Evolutionary conservation across 768 basidiomycete genomes (phyloP).

Genomic region (Suillus discolor): DNA sequence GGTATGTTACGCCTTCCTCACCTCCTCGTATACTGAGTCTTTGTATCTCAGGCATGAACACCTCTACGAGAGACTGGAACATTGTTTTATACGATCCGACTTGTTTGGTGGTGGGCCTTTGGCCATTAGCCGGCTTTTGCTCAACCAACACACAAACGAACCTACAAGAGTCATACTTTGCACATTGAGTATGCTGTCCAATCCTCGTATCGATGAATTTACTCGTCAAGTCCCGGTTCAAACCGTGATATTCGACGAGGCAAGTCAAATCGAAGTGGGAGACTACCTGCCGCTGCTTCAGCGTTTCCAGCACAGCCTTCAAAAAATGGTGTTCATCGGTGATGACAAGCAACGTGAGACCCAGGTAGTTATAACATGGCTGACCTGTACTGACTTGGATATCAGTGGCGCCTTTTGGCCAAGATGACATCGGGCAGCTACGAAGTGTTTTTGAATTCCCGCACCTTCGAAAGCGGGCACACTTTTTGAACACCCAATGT

Average conservation of each 20-base stretch:
- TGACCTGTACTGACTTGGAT: conserved; percentile 6
- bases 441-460: conserved; percentile 74
- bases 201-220: conserved; percentile 17
- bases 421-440: conserved; percentile 65
- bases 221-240: conserved; percentile 35
- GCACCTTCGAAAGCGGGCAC: conserved; percentile 50
- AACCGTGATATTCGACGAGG: conserved; percentile 48
- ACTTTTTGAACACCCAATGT: conserved; percentile 79
- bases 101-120: conserved; percentile 20
- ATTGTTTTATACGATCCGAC: conserved; percentile 41
- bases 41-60: conserved; percentile 48
- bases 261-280: conserved; percentile 47
- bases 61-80: conserved; percentile 40
- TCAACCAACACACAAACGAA: conserved; percentile 14
- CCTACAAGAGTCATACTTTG: conserved; percentile 42
- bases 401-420: conserved; percentile 77
- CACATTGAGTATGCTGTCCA: conserved; percentile 50
- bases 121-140: conserved; percentile 26
- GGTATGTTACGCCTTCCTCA: conserved; percentile 30
- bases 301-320: conserved; percentile 26
- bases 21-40: not conserved
- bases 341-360: conserved; percentile 40
- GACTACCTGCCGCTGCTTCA: conserved; percentile 40
- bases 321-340: conserved; percentile 42
- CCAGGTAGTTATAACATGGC: not conserved